phyloP scores from a whole-genome alignment of 768 basidiomycete species.

The Hebeloma cylindrosporum region DNA sequence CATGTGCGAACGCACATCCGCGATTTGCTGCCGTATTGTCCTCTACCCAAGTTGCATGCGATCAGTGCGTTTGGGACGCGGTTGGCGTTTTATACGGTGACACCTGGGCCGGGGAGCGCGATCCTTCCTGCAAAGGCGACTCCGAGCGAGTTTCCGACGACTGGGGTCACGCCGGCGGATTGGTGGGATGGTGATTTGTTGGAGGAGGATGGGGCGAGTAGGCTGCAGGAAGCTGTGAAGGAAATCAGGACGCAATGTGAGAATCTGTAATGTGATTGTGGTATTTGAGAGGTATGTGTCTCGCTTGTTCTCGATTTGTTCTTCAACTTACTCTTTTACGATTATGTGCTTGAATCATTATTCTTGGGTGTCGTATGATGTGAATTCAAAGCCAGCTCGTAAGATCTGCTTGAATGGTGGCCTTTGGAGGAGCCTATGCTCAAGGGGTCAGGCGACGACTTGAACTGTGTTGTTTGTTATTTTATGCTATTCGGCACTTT shows the following conservation, averaged over 20 bases:
- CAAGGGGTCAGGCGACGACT: no score
- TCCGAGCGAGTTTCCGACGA: conserved; percentile 16
- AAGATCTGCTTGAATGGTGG: no score
- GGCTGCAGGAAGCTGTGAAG: conserved; percentile 30
- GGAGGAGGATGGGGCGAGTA: conserved; percentile 29
- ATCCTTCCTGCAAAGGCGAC: conserved; percentile 18
- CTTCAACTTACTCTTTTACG: conserved; percentile 11
- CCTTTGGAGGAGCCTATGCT: no score
- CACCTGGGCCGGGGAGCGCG: conserved; percentile 4
- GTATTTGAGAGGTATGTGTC: no score
- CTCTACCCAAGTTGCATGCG: conserved; percentile 26
- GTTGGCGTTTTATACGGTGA: conserved; percentile 29
- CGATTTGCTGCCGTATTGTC: conserved; percentile 25
- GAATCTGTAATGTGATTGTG: conserved; percentile 7
- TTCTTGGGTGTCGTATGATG: no score
- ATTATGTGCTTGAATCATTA: conserved; percentile 12
- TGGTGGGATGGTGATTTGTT: conserved; percentile 38
- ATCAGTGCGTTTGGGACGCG: conserved; percentile 34
- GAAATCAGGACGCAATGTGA: conserved; percentile 26
- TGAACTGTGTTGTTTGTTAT: background rate
- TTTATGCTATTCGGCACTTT: conserved; percentile 2
- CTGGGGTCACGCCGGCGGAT: conserved; percentile 27
- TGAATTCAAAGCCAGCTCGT: no score
- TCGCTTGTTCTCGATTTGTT: no score
- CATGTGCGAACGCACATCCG: conserved; percentile 27